These are phyloP conservation scores for Collybia nuda DNA, from an alignment of 768 basidiomycete species.

Conservation along the genomic window DNA sequence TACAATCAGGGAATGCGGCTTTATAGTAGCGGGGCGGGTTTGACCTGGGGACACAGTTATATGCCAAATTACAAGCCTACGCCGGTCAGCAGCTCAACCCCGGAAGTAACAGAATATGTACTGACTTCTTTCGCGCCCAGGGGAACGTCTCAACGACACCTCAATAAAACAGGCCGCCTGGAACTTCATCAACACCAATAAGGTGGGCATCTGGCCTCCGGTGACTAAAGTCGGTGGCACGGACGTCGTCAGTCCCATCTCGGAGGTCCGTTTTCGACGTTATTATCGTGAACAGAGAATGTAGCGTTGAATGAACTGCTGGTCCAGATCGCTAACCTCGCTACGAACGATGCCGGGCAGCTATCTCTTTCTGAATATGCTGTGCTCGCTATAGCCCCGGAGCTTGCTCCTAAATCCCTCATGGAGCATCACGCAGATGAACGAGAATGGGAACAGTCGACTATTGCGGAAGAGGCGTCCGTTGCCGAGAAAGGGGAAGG, in stretches of 20 bases:
- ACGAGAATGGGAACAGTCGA: conserved; percentile 16
- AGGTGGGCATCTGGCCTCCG: conserved; percentile 32
- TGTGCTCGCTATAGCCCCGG: conserved; percentile 33
- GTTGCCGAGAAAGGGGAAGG: conserved; percentile 7
- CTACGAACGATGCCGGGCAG: conserved; percentile 33
- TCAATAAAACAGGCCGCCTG: conserved; percentile 33
- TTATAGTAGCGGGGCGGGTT: background rate
- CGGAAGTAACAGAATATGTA: background rate
- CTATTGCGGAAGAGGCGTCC: conserved; percentile 6
- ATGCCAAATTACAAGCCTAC: conserved; percentile 38
- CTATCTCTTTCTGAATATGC: conserved; percentile 34
- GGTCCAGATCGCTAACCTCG: conserved; percentile 31
- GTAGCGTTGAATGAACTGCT: background rate
- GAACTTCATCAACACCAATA: conserved; percentile 28
- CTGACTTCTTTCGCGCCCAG: conserved; percentile 6
- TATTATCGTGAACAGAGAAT: background rate
- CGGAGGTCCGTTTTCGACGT: conserved; percentile 26
- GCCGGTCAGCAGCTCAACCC: conserved; percentile 20
- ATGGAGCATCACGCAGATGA: background rate
- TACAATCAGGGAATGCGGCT: background rate
- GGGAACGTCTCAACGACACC: conserved; percentile 29
- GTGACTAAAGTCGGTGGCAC: conserved; percentile 39
- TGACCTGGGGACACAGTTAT: conserved; percentile 24
- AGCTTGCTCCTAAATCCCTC: conserved; percentile 25
- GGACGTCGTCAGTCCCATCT: conserved; percentile 46